These are phyloP conservation scores for Hyphopichia wangnamkhiaoensis DNA, from an alignment of 1,139 yeast genomes.

Conservation along the genomic window DNA sequence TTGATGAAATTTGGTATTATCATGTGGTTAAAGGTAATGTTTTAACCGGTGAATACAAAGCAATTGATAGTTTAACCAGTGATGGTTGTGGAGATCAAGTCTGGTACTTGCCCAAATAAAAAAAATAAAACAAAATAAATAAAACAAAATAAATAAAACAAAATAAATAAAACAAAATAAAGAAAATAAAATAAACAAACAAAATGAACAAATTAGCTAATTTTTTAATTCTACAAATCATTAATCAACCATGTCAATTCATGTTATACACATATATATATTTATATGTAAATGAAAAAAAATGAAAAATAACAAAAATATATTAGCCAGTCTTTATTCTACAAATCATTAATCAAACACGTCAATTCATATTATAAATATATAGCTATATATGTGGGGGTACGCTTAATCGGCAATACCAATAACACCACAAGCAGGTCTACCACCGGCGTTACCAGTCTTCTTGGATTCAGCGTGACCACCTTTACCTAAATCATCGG, in stretches of 20 bases:
- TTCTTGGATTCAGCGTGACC: constrained; percentile 90
- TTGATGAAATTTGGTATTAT: constrained; percentile 43
- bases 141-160: not conserved
- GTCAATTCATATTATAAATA: no score
- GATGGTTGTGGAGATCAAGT: constrained; percentile 29
- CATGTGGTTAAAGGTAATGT: constrained; percentile 37
- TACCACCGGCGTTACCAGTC: constrained; percentile 98
- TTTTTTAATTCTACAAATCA: no score
- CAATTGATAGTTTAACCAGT: constrained; percentile 26
- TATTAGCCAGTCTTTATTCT: no score
- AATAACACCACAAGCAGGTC: constrained; percentile 99
- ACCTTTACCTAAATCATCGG: constrained; percentile 96
- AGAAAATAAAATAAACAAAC: not conserved
- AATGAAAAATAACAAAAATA: no score
- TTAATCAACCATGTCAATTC: no score
- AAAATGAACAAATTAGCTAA: not conserved
- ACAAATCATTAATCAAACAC: no score
- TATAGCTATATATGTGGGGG: no score
- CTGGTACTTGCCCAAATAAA: constrained; percentile 34
- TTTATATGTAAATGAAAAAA: no score
- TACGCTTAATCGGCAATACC: constrained; percentile 64
- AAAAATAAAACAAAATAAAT: not conserved
- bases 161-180: constrained; percentile 14
- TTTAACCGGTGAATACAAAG: constrained; percentile 35
- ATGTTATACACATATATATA: not conserved